Evolutionary conservation across 495 filamentous ascomycete species (phyloP).

Genomic region (Aspergillus saccharolyticus): DNA sequence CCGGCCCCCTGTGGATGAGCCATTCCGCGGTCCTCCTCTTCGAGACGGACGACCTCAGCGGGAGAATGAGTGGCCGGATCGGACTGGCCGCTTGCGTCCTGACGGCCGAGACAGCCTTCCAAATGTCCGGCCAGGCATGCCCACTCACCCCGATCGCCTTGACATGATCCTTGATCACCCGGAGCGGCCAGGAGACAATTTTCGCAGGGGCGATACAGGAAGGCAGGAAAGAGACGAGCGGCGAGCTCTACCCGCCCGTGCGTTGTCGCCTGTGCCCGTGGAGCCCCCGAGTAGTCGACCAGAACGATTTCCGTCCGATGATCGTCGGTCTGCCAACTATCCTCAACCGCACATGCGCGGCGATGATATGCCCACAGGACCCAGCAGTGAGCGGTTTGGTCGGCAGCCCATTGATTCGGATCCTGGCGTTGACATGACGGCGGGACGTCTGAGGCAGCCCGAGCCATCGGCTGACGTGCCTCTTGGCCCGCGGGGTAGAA

Average conservation of each 20-base stretch:
- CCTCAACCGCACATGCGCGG: constrained; percentile 19
- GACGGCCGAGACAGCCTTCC: constrained; percentile 17
- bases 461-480: constrained; percentile 59
- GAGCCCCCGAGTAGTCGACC: constrained; percentile 35
- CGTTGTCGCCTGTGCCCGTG: constrained; percentile 27
- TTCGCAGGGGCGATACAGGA: constrained; percentile 30
- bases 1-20: constrained; percentile 35
- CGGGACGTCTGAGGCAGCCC: constrained; percentile 48
- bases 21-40: constrained; percentile 36
- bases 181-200: constrained; percentile 28
- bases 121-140: constrained; percentile 18
- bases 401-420: constrained; percentile 16
- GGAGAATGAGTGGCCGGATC: constrained; percentile 37
- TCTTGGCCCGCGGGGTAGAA: constrained; percentile 61
- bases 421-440: constrained; percentile 43
- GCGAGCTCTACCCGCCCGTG: constrained; percentile 22
- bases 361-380: constrained; percentile 38
- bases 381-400: constrained; percentile 32
- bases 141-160: constrained; percentile 30
- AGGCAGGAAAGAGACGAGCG: constrained; percentile 38
- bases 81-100: constrained; percentile 30
- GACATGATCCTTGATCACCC: constrained; percentile 35
- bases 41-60: constrained; percentile 31
- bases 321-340: constrained; percentile 28
- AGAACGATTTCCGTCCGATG: constrained; percentile 34